These are phyloP conservation scores for Polygonum aviculare DNA, from an alignment of 148 eudicot species.

Conservation along the genomic window DNA sequence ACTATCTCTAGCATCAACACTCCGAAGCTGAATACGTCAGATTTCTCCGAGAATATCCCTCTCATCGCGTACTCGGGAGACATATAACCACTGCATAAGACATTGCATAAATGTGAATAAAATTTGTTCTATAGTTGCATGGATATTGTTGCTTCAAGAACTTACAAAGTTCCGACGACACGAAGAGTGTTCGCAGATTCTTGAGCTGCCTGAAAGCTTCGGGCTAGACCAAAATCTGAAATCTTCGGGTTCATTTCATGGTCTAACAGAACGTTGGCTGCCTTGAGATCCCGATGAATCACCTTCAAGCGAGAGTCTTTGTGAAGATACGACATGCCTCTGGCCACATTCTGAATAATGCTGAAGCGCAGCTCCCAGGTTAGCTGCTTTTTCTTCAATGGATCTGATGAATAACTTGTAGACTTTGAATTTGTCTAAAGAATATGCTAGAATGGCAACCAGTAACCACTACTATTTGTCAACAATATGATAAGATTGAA, in stretches of 20 bases:
- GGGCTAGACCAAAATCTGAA: slow-evolving; percentile 42
- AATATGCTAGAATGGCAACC: neutral
- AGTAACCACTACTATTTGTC: neutral
- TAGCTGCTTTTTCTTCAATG: slow-evolving; percentile 10
- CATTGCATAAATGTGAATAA: neutral
- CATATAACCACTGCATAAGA: slow-evolving; percentile 5
- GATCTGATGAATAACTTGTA: slow-evolving; percentile 7
- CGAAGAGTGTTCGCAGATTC: slow-evolving; percentile 25
- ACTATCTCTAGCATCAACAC: neutral
- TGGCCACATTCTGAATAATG: slow-evolving; percentile 17
- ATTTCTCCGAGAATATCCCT: slow-evolving; percentile 7
- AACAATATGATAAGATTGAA: neutral
- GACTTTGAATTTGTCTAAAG: neutral
- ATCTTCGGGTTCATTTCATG: slow-evolving; percentile 27
- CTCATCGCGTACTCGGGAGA: slow-evolving; percentile 2
- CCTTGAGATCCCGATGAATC: slow-evolving; percentile 28
- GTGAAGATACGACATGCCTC: slow-evolving; percentile 24
- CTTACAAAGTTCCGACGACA: slow-evolving; percentile 40
- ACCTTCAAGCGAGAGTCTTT: slow-evolving; percentile 23
- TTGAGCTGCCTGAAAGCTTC: slow-evolving; percentile 24
- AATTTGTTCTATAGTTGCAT: neutral
- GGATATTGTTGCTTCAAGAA: neutral
- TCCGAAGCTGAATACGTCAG: slow-evolving; percentile 7
- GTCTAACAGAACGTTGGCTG: slow-evolving; percentile 25
- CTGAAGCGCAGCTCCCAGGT: slow-evolving; percentile 22